Evolutionary conservation across 805 yeast species (phyloP), one percentile per base, ranked within the genome.

Genomic region (Candida silvatica): DNA sequence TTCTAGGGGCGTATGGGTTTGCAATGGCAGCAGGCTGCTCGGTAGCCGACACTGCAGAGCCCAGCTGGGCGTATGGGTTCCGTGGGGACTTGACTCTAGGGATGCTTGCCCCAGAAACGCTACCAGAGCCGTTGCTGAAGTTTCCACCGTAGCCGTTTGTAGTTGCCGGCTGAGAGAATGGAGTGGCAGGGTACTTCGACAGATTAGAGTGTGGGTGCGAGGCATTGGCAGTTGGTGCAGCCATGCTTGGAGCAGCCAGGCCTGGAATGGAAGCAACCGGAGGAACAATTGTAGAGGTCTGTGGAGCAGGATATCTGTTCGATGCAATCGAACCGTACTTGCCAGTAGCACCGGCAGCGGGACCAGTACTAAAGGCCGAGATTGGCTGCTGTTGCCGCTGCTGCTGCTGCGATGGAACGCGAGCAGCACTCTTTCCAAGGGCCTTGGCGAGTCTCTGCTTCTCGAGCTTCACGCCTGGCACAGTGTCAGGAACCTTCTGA

Each of bases 371-470:
- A n/a, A n/a, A n/a, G 6, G 30, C 12, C 11, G 20, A 9, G 29
- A 22, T 17, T 14, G 14, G 19, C 23, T 15, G 39, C 32, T 16
- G 23, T 29, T 22, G 35, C n/a, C 24, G n/a, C 15, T 15, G 23
- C 14, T 33, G 31, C 5, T 25, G 29, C 6, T 32, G 18, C 15
- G n/a, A 23, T 9, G 26, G n/a, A 9, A n/a, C n/a, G n/a, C n/a
- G 24, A 22, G 11, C 24, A 22, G 12, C 24, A 22, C 12, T 22
- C 24, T 22, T 22, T 26, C 43, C 38, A 12, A 76, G 65, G 6
- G 95, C 94, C 46, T 74, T 76, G 31, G 67, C 43, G 15, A 90
- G 78, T 47, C 98, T 77, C 43, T 83, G 88, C 56, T 79, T 83
- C 50, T 85, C 96, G 17, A 63, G 48, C 37, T 69, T 73, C 33